Evolutionary conservation across 1,284 basidiomycete species (phyloP), one percentile per base, ranked within the genome.

Genomic region (Cystobasidiaceae sp.): DNA sequence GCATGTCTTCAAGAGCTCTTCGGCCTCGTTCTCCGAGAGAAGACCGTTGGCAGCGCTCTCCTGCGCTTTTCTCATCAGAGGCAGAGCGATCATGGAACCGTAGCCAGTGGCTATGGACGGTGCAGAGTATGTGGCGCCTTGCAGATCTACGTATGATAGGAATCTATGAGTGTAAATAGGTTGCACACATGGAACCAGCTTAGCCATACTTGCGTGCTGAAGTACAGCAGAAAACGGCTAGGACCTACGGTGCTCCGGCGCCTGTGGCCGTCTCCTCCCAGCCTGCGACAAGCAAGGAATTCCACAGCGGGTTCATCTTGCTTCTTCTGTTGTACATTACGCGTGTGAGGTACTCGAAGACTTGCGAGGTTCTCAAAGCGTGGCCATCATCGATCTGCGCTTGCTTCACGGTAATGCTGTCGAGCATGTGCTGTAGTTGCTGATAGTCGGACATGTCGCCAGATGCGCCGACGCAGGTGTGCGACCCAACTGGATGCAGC

Each of bases 401-500:
- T 34, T 64, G 61, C 49, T 66, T 66, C 15, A 59, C 34, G n/a
- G 44, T 82, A 54, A 90, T 80, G 41, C 83, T 82, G 67, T 91
- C 86, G 41, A 93, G 83, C 67, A 87, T 75, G 68, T 82, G 82
- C 75, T 94, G 89, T 70, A 97, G 83, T 78, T 91, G 88, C 78
- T 99, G 96, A 80, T 92, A 97, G 79, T 99, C 96, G 73, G 89
- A 89, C 87, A 98, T 92, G 80, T 99, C 94, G 34, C 94, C 96
- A 34, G 90, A 86, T 1, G 90, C 94, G 17, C 91, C 96, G 70
- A 98, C 81, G 67, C 96, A 82, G 39, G 93, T 94, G 77, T 86
- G 84, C 33, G 82, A 80, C 5, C 93, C 93, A 32, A 97, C 85
- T 8, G 86, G 77, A 72, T 90, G 85, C 21, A 99, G 83, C 77